A percentile compares a stretch with the other conserved stretches of the same genome.
Conservation (phyloP, 352 stramenopile genomes). For the Phytophthora multivora region DNA sequence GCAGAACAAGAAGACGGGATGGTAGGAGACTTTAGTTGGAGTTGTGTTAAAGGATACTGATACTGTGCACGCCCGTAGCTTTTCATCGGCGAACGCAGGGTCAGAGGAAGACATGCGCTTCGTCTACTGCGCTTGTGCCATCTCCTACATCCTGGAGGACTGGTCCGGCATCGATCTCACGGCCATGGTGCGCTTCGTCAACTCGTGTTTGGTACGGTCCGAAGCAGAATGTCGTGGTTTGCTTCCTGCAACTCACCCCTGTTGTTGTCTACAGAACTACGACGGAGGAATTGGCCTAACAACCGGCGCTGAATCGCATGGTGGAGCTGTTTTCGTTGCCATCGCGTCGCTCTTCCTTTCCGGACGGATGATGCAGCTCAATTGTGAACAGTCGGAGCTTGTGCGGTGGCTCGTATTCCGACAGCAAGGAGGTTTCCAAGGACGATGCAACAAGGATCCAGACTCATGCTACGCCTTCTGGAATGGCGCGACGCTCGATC, state of each 20-base stretch:
- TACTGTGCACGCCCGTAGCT: conserved; percentile 40
- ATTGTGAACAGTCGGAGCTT: conserved; percentile 67
- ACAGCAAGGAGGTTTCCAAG: conserved; percentile 88
- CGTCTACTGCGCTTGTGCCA: conserved; percentile 87
- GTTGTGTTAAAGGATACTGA: no score
- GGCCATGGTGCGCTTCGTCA: conserved; percentile 80
- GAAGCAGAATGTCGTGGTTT: neutral
- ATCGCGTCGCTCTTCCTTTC: conserved; percentile 76
- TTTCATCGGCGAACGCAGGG: conserved; percentile 65
- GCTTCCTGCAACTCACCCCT: conserved; percentile 14
- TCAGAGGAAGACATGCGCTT: conserved; percentile 91
- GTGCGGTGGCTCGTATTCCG: conserved; percentile 86
- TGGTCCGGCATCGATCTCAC: conserved; percentile 75
- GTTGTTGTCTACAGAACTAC: conserved; percentile 54
- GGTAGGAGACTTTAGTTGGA: conserved; percentile 30
- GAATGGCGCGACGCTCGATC: conserved; percentile 87
- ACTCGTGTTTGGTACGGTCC: conserved; percentile 74
- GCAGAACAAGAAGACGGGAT: conserved; percentile 77
- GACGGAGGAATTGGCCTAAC: conserved; percentile 83
- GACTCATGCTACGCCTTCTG: conserved; percentile 94
- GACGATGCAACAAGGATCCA: conserved; percentile 89
- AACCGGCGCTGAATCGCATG: conserved; percentile 69
- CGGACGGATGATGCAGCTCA: conserved; percentile 69
- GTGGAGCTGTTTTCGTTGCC: conserved; percentile 74
- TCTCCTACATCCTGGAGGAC: conserved; percentile 88